Evolutionary conservation across 441 rosid genomes (phyloP), one percentile per base, ranked within the genome.

Genomic region (Pelargonium myrrhifolium): DNA sequence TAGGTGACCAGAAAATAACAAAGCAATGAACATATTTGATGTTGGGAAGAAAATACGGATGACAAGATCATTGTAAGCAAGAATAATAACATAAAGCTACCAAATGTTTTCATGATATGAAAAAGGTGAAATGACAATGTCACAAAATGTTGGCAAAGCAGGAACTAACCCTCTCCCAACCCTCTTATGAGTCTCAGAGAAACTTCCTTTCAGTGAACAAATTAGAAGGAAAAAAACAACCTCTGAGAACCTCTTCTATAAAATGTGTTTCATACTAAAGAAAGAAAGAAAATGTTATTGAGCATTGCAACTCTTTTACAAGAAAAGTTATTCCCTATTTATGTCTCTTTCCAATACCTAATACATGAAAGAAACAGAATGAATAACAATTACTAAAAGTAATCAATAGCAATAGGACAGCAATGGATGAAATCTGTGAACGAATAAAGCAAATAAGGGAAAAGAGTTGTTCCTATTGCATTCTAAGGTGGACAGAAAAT

Each of bases 371-470:
- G 56, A n/a, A 49, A 49, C 18, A 14, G 18, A 49, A n/a, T 17
- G 20, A 15, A 15, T 49, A 49, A 49, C 56, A 49, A 49, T 49
- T 31, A 31, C 37, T 31, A 31, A 7, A 49, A 49, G 74, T n/a
- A 69, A 70, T 15, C 62, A 71, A 58, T 40, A 42, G 37, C 6
- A 20, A 75, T 74, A 78, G 20, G 56, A 2, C 37, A 69, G 76
- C 69, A 75, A 15, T 73, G 51, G 70, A 78, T 66, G 65, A 55
- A 10, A 74, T 28, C 65, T 62, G 14, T 68, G 61, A 75, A 75
- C 67, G 71, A 77, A 80, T 72, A 74, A 83, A 78, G 78, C 71
- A 72, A 7, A 49, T 6, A 73, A 78, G 64, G 75, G 62, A 64
- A 40, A 73, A 65, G 60, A 8, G 45, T 71, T 80, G 72, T 62